Conservation (phyloP, 2,329 filamentous ascomycete genomes). For the Ophiostoma piceae region DNA sequence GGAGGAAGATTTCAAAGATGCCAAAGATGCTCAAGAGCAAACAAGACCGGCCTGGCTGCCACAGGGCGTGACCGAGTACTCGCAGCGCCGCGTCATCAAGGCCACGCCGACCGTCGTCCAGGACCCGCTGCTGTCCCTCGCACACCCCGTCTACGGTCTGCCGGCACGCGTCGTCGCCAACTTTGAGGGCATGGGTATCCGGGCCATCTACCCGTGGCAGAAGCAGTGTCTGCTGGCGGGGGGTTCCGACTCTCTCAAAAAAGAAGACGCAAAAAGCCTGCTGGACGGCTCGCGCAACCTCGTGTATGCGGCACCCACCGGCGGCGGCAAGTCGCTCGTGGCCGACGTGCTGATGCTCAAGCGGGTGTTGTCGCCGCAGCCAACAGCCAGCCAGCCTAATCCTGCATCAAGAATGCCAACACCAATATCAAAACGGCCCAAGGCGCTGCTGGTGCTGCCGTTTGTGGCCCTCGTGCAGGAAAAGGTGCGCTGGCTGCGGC, state of each 20-base stretch:
- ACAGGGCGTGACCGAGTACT: conserved; percentile 49
- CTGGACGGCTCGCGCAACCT: conserved; percentile 62
- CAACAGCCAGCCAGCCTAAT: neutral
- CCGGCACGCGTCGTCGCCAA: conserved; percentile 58
- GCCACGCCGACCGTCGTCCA: conserved; percentile 49
- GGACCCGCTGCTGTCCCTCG: conserved; percentile 56
- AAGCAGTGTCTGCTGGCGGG: conserved; percentile 65
- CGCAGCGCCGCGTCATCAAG: conserved; percentile 48
- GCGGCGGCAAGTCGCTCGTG: conserved; percentile 71
- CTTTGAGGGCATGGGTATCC: conserved; percentile 61
- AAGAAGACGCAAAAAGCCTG: conserved; percentile 34
- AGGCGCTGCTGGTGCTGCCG: conserved; percentile 67
- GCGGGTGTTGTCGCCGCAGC: conserved; percentile 50
- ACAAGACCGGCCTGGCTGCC: conserved; percentile 34
- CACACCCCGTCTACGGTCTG: conserved; percentile 59
- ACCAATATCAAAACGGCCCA: conserved; percentile 37
- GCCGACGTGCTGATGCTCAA: conserved; percentile 70
- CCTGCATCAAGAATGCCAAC: too few relatives aligned
- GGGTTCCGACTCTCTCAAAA: conserved; percentile 37
- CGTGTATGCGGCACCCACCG: conserved; percentile 75
- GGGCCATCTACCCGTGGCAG: conserved; percentile 73
- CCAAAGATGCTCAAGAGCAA: neutral
- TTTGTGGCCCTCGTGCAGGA: conserved; percentile 78
- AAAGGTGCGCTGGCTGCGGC: conserved; percentile 68
- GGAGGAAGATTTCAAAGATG: neutral